Percentiles rank a stretch among this genome's conserved stretches.
These are phyloP conservation scores for Aspergillus asperescens DNA, from an alignment of 495 filamentous ascomycete species.

Conservation along the genomic window DNA sequence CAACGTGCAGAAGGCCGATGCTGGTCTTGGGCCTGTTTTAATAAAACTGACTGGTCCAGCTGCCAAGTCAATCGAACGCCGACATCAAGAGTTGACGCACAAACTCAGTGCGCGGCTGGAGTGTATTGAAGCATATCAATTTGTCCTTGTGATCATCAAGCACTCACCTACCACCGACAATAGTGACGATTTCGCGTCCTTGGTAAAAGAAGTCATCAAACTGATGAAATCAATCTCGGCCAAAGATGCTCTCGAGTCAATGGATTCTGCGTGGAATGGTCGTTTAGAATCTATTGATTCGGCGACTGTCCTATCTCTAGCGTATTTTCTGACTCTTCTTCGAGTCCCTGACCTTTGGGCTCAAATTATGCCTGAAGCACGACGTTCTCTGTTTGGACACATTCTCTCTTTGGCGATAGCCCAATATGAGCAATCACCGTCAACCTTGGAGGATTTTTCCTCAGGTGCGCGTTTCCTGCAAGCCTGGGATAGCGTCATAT, in stretches of 20 bases:
- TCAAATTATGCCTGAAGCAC: constrained; percentile 23
- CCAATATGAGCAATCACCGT: constrained; percentile 28
- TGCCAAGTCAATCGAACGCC: constrained; percentile 29
- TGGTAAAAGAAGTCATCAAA: constrained; percentile 27
- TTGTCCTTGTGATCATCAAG: constrained; percentile 27
- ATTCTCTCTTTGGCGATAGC: constrained; percentile 34
- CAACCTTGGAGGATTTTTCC: constrained; percentile 26
- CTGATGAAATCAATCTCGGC: constrained; percentile 28
- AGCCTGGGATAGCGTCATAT: constrained; percentile 40
- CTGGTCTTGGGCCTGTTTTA: constrained; percentile 16
- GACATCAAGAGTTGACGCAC: constrained; percentile 28
- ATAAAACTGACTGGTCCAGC: constrained; percentile 23
- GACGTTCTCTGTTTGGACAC: constrained; percentile 31
- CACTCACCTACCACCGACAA: constrained; percentile 15
- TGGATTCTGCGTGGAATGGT: constrained; percentile 37
- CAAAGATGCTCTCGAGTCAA: constrained; percentile 26
- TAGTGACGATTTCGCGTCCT: constrained; percentile 21
- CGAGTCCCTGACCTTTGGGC: constrained; percentile 32
- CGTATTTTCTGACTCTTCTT: constrained; percentile 35
- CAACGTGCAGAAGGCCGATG: constrained; percentile 21
- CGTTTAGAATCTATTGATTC: constrained; percentile 33
- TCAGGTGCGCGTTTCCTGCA: constrained; percentile 35
- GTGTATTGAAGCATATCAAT: constrained; percentile 40
- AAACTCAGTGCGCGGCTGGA: constrained; percentile 28
- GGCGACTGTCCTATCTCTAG: constrained; percentile 27